phyloP scores from a whole-genome alignment of 495 filamentous ascomycete genomes.

The Penicillium canescens region DNA sequence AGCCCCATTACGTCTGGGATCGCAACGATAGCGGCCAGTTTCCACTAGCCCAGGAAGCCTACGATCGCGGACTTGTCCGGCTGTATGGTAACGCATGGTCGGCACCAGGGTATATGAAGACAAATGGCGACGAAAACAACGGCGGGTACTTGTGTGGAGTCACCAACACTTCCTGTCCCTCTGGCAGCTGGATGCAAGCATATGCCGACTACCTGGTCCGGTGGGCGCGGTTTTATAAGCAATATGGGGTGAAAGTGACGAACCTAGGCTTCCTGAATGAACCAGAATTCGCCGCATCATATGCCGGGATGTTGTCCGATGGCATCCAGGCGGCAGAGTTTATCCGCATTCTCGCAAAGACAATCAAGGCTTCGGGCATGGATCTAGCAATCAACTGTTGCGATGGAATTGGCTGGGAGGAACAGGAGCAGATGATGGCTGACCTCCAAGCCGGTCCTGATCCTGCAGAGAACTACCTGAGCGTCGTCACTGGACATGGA shows the following conservation, averaged over 20 bases:
- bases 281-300: conserved; percentile 38
- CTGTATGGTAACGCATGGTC: conserved; percentile 57
- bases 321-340: conserved; percentile 52
- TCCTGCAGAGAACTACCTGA: conserved; percentile 25
- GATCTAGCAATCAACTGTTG: conserved; percentile 47
- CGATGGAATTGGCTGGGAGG: conserved; percentile 52
- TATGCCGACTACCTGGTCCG: conserved; percentile 57
- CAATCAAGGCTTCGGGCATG: conserved; percentile 37
- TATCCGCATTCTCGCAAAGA: conserved; percentile 43
- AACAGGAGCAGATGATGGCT: conserved; percentile 35
- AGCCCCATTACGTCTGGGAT: conserved; percentile 48
- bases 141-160: conserved; percentile 54
- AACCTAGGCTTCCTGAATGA: conserved; percentile 60
- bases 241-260: conserved; percentile 48
- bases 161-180: conserved; percentile 39
- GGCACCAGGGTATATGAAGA: conserved; percentile 61
- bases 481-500: conserved; percentile 48
- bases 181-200: conserved; percentile 55
- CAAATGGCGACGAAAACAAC: conserved; percentile 38
- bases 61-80: conserved; percentile 17
- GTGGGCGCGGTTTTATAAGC: conserved; percentile 51
- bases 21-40: conserved; percentile 49
- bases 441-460: conserved; percentile 44
- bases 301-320: conserved; percentile 19
- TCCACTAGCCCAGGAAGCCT: conserved; percentile 50